Evolutionary conservation across 345 rosid species (phyloP).

Genomic region (Jatropha curcas): DNA sequence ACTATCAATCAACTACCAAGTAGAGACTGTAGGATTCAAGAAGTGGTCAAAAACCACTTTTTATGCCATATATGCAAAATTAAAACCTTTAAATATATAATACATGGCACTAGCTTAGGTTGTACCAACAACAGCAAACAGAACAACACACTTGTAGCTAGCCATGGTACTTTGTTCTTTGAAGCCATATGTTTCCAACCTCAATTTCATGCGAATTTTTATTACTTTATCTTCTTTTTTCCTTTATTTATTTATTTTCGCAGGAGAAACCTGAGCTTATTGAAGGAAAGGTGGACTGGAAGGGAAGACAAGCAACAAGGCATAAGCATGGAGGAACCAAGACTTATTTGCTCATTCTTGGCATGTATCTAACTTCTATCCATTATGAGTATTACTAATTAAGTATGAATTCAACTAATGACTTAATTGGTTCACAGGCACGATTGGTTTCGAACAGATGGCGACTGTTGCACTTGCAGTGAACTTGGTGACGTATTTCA

Average conservation of each 20-base stretch:
- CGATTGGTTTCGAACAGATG: constrained; percentile 43
- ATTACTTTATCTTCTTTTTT: not conserved
- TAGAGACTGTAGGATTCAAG: not conserved
- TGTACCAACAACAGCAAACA: no score
- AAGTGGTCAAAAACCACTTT: not conserved
- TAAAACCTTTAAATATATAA: no score
- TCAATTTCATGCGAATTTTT: no score
- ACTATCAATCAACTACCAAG: not conserved
- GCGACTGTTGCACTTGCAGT: constrained; percentile 46
- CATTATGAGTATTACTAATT: no score
- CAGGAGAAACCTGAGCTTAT: constrained; percentile 46
- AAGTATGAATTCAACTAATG: no score
- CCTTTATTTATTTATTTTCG: not conserved
- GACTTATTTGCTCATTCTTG: constrained; percentile 37
- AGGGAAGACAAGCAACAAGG: constrained; percentile 50
- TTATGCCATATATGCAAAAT: no score
- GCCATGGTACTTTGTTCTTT: constrained; percentile 16
- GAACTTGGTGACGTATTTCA: constrained; percentile 56
- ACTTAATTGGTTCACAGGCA: constrained; percentile 27
- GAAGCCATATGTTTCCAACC: no score
- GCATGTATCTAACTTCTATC: constrained; percentile 25
- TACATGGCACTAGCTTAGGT: not conserved
- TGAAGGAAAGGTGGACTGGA: constrained; percentile 61
- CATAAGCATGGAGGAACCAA: constrained; percentile 53
- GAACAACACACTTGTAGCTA: no score